Evolutionary conservation across 768 basidiomycete genomes (phyloP), one percentile per base, ranked within the genome.

Genomic region (Mycena sanguinolenta): DNA sequence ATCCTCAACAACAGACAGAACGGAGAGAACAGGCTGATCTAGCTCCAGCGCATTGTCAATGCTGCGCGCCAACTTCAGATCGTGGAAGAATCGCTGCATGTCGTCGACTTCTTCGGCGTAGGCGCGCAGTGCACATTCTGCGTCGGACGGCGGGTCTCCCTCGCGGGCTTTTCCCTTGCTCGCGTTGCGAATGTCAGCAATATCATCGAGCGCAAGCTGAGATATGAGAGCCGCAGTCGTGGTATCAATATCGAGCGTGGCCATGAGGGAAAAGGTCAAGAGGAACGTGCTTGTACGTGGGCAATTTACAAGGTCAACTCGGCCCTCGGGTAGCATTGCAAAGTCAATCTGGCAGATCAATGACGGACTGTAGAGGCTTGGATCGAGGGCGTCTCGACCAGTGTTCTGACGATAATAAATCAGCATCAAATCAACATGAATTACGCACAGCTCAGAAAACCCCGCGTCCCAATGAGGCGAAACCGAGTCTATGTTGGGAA

Each of bases 61-160:
- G 65, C 84, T 87, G 62, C 74, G 77, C 0, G 88, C 87, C 14
- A 86, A 73, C 19, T 75, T 77, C 17, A 77, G 65, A 68, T 88
- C 87, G 3, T 78, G 75, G 30, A 83, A 75, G n/a, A 76, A 50
- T 0, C 71, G 73, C 4, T 84, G 65, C 49, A 80, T 66, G 12
- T 73, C 69, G 9, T 77, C 66, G 7, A 86, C 61, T 19, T 82
- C 79, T 32, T 84, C 79, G 3, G 78, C 77, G 62, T 87, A 86
- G 0, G 85, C 49, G 42, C 80, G 78, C 10, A 87, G 76, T 0
- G 89, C 89, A 10, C 82, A 62, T 44, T 87, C 85, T 44, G 84
- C 83, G 72, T 90, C 88, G 0, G 81, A 77, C 8, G 76, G 75
- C 3, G 79, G 75, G 0, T 73, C 68, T 50, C 75, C 79, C 2